Base-by-base conservation (phyloP, 2,329 filamentous ascomycete genomes). In the Ophiostoma sp. region DNA sequence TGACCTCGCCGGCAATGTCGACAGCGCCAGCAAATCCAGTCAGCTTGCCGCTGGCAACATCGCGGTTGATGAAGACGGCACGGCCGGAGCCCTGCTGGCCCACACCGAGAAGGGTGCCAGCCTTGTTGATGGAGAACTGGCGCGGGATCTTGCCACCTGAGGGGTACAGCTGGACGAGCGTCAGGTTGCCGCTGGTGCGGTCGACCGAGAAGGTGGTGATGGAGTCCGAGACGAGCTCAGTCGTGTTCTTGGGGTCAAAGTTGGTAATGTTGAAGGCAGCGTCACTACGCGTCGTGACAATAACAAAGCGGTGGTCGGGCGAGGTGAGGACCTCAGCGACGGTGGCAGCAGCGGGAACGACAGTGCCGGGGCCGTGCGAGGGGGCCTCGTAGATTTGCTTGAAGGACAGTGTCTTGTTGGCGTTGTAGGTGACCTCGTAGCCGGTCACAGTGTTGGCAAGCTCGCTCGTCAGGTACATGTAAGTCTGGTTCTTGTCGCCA, bases 231-330 rank as follows among this genome's bases (percentile, higher is more conserved):
- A 84, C 79, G 72, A 89, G 83, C 15, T 77, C 75, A 9, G 84
- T 85, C 75, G 77, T 81, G 78, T 86, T 83, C 76, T 78, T 75
- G 73, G 80, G 72, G 77, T 86, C 83, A 76, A 83, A 84, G 80
- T 84, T 84, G 73, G 84, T 81, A 72, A 87, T 83, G 17, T 78
- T 78, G 79, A 90, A 87, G 28, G 85, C 82, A 61, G 82, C 84
- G 78, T 91, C 91, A 78, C 87, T 87, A 75, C 93, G 90, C 75
- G 92, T 92, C 2, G 90, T 91, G 57, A 92, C 86, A 76, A 92
- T 84, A 70, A 94, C 79, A 82, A 89, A 92, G 48, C 85, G 87
- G 74, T 85, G 83, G 78, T 90, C 87, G 68, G 88, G 87, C 61
- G 89, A 89, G 52, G 91, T 76, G 6, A 82, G 74, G 72, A 91